Evolutionary conservation across 1,284 basidiomycete species (phyloP), one percentile per base, ranked within the genome.

Genomic region (Psilocybe mexicana): DNA sequence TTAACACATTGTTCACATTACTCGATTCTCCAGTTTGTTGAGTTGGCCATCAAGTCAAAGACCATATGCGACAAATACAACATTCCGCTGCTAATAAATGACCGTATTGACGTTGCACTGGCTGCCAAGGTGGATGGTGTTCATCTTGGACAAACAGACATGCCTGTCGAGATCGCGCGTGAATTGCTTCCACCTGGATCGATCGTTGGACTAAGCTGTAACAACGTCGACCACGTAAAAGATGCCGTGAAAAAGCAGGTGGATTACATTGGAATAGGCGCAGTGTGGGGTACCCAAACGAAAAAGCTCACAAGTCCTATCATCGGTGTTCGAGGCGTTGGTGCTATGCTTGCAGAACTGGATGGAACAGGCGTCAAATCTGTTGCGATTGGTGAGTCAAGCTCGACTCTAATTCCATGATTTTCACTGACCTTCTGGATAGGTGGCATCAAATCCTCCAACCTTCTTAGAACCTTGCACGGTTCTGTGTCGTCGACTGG

Each of bases 81-180:
- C 50, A 85, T 97, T 23, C 94, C 93, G 0, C 78, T 98, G 28
- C 78, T 98, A 59, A 92, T 98, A 75, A 98, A 98, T 69, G 94
- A 96, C 74, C 86, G 94, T 11, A 79, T 96, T 59, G 94, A 96
- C 67, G 86, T 97, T 45, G 92, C 91, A 4, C 80, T 95, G 28
- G 90, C 92, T 7, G 77, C 92, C 25, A 77, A 83, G 52, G 88
- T 88, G 1, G 85, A 86, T 50, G 95, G 93, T 4, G 86, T 98
- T 8, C 96, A 98, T 68, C 79, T 98, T 51, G 96, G 96, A 2
- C 96, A 98, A 75, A 85, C 86, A 0, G 96, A 98, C 70, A 92
- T 96, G 80, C 86, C 92, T 1, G 78, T 93, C 1, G 63, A 76
- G 2, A 68, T 87, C 28, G 94, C 92, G 0, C 86, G 92, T 33